Percentiles rank a stretch among this genome's conserved stretches.
phyloP scores from a whole-genome alignment of 2,329 filamentous ascomycete genomes.

The Fusarium continuum region DNA sequence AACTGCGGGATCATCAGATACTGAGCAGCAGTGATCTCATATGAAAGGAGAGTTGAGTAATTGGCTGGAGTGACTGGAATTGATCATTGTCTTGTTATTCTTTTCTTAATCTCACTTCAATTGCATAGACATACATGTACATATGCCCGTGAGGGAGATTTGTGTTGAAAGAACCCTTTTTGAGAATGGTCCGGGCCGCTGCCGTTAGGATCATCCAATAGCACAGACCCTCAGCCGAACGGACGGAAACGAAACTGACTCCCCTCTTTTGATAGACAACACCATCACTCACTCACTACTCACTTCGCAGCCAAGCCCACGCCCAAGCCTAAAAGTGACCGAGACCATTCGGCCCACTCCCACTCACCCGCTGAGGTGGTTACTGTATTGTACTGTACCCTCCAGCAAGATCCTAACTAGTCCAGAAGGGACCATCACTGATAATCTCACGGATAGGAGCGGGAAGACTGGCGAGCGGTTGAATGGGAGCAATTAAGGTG shows the following conservation, averaged over 20 bases:
- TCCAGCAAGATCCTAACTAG: conserved; percentile 18
- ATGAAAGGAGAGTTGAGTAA: not conserved
- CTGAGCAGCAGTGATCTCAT: conserved; percentile 28
- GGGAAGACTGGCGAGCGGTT: not conserved
- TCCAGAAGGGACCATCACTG: conserved; percentile 5
- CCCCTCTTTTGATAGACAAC: not conserved
- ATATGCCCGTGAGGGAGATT: too few relatives aligned
- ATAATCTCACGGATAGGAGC: not conserved
- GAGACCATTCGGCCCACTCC: conserved; percentile 22
- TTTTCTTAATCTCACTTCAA: not conserved
- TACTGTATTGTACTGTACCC: not conserved
- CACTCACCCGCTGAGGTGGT: conserved; percentile 25
- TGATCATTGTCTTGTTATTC: conserved; percentile 21
- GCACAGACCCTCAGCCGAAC: not conserved
- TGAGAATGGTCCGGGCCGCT: conserved; percentile 21
- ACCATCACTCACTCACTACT: not conserved
- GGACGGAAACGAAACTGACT: conserved; percentile 1
- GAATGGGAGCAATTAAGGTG: not conserved
- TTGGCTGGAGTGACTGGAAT: conserved; percentile 13
- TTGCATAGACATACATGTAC: too few relatives aligned
- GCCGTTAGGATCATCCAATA: conserved; percentile 24
- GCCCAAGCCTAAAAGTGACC: conserved; percentile 9
- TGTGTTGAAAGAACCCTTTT: not conserved
- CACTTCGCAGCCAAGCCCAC: conserved; percentile 1
- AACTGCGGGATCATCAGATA: conserved; percentile 29